phyloP scores from a whole-genome alignment of 2,329 filamentous ascomycete genomes.

The Cadophora malorum region DNA sequence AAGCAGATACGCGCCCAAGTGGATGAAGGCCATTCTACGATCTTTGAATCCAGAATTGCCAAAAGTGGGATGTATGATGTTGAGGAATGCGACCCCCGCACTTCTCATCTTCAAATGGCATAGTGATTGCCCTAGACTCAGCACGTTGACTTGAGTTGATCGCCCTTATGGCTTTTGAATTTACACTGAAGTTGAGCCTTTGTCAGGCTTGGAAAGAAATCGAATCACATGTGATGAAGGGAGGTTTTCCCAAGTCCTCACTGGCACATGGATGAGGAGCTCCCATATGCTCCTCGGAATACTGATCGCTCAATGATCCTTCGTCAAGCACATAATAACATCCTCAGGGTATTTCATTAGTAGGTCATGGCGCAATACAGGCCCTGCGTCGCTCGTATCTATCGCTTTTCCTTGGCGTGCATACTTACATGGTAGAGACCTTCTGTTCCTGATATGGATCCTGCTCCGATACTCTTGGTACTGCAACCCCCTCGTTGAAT shows the following conservation, averaged over 20 bases:
- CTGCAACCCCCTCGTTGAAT: conserved; percentile 4
- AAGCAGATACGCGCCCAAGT: neutral
- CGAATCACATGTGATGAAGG: too few relatives aligned
- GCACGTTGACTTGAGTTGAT: neutral
- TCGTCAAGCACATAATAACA: too few relatives aligned
- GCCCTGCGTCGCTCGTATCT: neutral
- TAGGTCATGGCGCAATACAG: neutral
- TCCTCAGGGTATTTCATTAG: too few relatives aligned
- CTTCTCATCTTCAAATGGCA: neutral
- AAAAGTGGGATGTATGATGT: neutral
- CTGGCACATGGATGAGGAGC: too few relatives aligned
- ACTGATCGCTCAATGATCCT: too few relatives aligned
- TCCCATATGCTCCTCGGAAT: too few relatives aligned
- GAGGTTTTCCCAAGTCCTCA: too few relatives aligned
- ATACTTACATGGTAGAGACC: conserved; percentile 5
- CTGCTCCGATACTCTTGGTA: neutral
- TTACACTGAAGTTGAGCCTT: neutral
- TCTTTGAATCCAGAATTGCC: neutral
- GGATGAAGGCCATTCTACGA: neutral
- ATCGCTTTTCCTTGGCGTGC: neutral
- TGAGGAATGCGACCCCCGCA: neutral
- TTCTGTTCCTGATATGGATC: conserved; percentile 6
- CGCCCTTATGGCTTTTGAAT: neutral
- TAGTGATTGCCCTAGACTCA: neutral
- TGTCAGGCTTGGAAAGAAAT: neutral